phyloP scores from a whole-genome alignment of 1,139 yeast species.

The Diutina ranongensis region DNA sequence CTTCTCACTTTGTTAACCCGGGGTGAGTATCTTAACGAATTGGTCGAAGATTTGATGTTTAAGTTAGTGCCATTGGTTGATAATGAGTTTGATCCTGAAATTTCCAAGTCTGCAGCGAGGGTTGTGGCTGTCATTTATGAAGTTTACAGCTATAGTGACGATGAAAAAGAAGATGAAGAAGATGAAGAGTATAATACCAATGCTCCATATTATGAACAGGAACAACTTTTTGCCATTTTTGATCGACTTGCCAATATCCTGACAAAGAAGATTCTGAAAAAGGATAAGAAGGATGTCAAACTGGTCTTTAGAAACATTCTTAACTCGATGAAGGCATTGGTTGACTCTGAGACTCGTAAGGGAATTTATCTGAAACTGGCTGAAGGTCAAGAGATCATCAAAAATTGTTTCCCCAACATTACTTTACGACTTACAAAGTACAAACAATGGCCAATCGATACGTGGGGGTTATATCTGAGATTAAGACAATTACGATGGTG shows the following conservation, averaged over 20 bases:
- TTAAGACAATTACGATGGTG: slow-evolving; percentile 58
- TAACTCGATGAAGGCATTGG: slow-evolving; percentile 35
- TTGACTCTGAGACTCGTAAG: slow-evolving; percentile 27
- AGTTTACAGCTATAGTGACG: slow-evolving; percentile 33
- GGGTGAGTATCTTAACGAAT: slow-evolving; percentile 31
- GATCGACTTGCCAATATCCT: slow-evolving; percentile 39
- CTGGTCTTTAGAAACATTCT: slow-evolving; percentile 54
- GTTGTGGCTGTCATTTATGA: slow-evolving; percentile 55
- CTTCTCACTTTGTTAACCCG: slow-evolving; percentile 31
- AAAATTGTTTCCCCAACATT: neutral
- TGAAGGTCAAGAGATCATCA: slow-evolving; percentile 23
- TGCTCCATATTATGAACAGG: slow-evolving; percentile 51
- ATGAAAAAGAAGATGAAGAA: slow-evolving; percentile 14
- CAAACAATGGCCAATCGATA: slow-evolving; percentile 45
- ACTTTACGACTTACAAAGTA: slow-evolving; percentile 39
- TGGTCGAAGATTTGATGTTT: slow-evolving; percentile 22
- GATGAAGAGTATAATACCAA: slow-evolving; percentile 32
- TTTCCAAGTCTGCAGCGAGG: slow-evolving; percentile 45
- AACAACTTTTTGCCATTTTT: slow-evolving; percentile 33
- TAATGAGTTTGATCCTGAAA: slow-evolving; percentile 28
- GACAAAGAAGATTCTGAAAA: slow-evolving; percentile 46
- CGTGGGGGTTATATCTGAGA: slow-evolving; percentile 57
- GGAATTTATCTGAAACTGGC: slow-evolving; percentile 22
- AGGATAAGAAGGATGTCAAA: slow-evolving; percentile 49
- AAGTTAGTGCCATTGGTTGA: slow-evolving; percentile 32